A percentile compares a stretch with the other conserved stretches of the same genome.
phyloP scores from a whole-genome alignment of 441 rosid species.

The Croton laevigatus region DNA sequence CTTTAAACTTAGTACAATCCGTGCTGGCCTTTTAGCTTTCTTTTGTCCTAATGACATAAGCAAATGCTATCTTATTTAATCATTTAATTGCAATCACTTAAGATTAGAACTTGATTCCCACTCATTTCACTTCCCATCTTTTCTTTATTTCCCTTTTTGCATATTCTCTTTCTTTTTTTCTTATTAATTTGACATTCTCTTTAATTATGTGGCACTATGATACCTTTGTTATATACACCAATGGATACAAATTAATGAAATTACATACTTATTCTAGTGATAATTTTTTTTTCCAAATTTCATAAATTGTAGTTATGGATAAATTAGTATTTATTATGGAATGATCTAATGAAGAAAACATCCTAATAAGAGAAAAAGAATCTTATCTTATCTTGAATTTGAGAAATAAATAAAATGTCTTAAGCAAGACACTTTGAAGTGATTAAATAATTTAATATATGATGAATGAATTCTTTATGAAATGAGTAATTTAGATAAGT shows the following conservation, averaged over 20 bases:
- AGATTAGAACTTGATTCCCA: slow-evolving; percentile 31
- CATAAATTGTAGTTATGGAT: neutral
- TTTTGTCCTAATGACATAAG: slow-evolving; percentile 1
- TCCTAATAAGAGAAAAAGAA: neutral
- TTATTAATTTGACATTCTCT: slow-evolving; percentile 6
- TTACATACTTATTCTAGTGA: no score
- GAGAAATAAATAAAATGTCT: neutral
- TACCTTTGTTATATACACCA: no score
- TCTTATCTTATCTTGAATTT: neutral
- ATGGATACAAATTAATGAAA: no score
- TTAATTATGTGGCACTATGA: neutral
- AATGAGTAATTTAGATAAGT: neutral
- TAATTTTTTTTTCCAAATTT: no score
- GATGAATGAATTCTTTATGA: neutral
- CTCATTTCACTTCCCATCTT: neutral
- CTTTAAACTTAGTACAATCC: slow-evolving; percentile 22
- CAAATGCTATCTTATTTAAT: slow-evolving; percentile 14
- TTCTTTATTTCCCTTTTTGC: slow-evolving; percentile 14
- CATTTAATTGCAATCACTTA: slow-evolving; percentile 2
- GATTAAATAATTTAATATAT: neutral
- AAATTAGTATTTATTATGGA: neutral
- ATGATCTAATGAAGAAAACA: neutral
- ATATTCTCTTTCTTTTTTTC: neutral
- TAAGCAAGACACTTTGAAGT: neutral
- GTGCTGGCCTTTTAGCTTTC: slow-evolving; percentile 17